Evolutionary conservation across 257 asterid genomes (phyloP).

Genomic region (Nicotiana benthamiana): DNA sequence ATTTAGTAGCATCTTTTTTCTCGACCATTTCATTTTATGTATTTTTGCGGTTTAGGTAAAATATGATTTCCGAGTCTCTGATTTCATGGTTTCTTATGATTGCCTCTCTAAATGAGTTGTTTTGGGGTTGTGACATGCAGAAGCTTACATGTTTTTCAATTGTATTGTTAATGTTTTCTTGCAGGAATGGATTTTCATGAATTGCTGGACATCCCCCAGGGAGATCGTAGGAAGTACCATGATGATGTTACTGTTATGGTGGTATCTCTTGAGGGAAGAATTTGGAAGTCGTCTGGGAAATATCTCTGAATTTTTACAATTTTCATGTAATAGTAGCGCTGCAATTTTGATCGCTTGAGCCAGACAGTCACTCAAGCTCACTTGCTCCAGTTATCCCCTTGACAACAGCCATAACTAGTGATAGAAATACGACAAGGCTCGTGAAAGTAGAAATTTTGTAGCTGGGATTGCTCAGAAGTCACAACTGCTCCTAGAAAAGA

Average conservation of each 20-base stretch:
- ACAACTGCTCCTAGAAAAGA: not conserved
- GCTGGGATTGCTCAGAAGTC: not conserved
- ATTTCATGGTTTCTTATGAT: too few relatives aligned
- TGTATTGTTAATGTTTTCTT: not conserved
- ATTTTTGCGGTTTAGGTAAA: too few relatives aligned
- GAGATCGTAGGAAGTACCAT: conserved; percentile 20
- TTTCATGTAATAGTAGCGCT: not conserved
- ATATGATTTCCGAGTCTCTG: too few relatives aligned
- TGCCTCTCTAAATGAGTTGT: too few relatives aligned
- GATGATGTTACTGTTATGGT: conserved; percentile 24
- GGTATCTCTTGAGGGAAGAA: conserved; percentile 21
- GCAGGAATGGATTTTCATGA: conserved; percentile 24
- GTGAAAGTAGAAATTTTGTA: conserved; percentile 12
- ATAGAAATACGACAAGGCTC: not conserved
- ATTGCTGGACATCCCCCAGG: conserved; percentile 18
- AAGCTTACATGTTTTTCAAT: too few relatives aligned
- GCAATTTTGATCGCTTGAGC: not conserved
- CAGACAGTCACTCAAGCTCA: too few relatives aligned
- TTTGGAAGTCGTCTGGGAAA: conserved; percentile 20
- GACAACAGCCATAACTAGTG: not conserved
- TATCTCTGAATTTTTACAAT: not conserved
- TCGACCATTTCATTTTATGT: too few relatives aligned
- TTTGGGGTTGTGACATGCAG: too few relatives aligned
- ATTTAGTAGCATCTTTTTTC: too few relatives aligned
- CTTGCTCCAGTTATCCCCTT: not conserved